A percentile compares a stretch with the other conserved stretches of the same genome.
phyloP scores from a whole-genome alignment of 129 eudicot species.

The Artemisia tridentata region DNA sequence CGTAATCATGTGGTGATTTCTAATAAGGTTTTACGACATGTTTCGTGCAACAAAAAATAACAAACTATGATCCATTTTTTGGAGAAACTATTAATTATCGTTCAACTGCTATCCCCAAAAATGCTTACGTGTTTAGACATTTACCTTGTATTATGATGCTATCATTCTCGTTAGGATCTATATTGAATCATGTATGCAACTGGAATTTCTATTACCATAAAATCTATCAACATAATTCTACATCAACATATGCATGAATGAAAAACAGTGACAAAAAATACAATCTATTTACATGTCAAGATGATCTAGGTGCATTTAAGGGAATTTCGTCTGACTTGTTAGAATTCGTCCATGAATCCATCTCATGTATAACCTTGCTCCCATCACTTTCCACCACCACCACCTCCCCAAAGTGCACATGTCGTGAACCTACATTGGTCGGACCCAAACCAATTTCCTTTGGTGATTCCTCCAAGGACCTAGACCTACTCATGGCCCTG shows the following conservation, averaged over 20 bases:
- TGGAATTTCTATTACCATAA: background rate
- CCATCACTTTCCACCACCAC: slow-evolving; percentile 43
- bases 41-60: background rate
- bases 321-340: slow-evolving; percentile 38
- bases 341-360: slow-evolving; percentile 40
- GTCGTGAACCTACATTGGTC: slow-evolving; percentile 25
- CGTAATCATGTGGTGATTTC: too few species aligned
- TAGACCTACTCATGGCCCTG: slow-evolving; percentile 12
- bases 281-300: slow-evolving; percentile 28
- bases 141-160: background rate
- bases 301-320: slow-evolving; percentile 32
- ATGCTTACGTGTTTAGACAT: background rate
- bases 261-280: background rate
- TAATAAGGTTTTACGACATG: too few species aligned
- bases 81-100: background rate
- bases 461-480: slow-evolving; percentile 22
- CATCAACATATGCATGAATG: background rate
- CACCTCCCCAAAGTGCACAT: slow-evolving; percentile 49
- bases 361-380: slow-evolving; percentile 28
- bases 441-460: background rate
- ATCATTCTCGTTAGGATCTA: background rate
- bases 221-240: background rate
- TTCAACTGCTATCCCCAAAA: background rate
- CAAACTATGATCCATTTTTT: background rate
- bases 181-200: background rate